Conservation (phyloP, 2,329 filamentous ascomycete species). For the Pseudogymnoascus sp. region DNA sequence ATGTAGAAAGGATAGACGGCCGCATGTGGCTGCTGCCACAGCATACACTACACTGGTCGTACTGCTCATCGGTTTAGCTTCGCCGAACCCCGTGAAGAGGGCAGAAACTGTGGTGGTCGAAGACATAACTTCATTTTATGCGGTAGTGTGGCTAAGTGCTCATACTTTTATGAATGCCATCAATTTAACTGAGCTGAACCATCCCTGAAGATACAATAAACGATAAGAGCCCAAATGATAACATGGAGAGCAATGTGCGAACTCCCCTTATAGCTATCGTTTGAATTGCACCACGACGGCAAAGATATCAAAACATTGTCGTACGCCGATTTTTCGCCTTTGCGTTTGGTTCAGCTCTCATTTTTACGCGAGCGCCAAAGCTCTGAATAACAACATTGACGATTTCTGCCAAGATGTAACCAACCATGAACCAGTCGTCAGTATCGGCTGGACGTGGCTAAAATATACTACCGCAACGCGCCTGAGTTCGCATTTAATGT, state of each 20-base stretch:
- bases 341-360: constrained; percentile 13
- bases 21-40: not conserved
- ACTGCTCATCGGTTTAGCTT: not conserved
- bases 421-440: not conserved
- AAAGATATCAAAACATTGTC: constrained; percentile 12
- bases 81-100: not conserved
- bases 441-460: not conserved
- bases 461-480: not conserved
- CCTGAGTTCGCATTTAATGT: too few relatives aligned
- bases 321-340: constrained; percentile 12
- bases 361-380: constrained; percentile 10
- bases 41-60: not conserved
- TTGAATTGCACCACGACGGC: constrained; percentile 11
- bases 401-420: constrained; percentile 9
- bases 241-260: constrained; percentile 12
- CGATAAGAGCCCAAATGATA: constrained; percentile 1
- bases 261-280: constrained; percentile 11
- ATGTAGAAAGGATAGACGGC: not conserved
- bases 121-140: not conserved
- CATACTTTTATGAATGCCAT: constrained; percentile 4
- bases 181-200: constrained; percentile 9
- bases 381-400: constrained; percentile 10
- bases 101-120: not conserved
- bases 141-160: not conserved
- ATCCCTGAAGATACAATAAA: constrained; percentile 4